Conservation (phyloP, 768 basidiomycete species). For the Boletus rubescentipes region DNA sequence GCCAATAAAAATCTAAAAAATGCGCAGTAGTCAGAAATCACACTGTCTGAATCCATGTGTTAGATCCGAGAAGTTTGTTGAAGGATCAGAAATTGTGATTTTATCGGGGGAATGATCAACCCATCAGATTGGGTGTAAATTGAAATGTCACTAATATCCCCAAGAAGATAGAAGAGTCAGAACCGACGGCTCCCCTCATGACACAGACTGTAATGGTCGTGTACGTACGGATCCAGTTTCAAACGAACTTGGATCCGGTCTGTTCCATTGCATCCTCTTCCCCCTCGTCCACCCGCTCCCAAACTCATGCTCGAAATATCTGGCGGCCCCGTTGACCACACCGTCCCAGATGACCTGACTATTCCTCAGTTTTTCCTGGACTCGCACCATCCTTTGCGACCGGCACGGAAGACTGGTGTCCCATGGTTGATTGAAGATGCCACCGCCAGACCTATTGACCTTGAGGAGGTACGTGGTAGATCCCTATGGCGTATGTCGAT, state of each 20-base stretch:
- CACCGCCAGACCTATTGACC: conserved; percentile 43
- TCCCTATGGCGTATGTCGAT: not conserved
- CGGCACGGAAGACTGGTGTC: conserved; percentile 41
- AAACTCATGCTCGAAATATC: conserved; percentile 23
- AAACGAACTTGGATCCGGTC: not conserved
- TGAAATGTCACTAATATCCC: not conserved
- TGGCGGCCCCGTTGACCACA: conserved; percentile 31
- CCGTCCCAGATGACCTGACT: conserved; percentile 61
- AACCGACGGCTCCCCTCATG: not conserved
- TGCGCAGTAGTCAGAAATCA: too few species aligned
- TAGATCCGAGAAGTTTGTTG: too few species aligned
- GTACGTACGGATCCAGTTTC: not conserved
- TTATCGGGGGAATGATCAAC: too few species aligned
- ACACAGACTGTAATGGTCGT: not conserved
- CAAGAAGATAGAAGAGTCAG: not conserved
- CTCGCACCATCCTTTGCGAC: conserved; percentile 40
- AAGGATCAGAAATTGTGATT: too few species aligned
- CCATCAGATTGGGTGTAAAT: not conserved
- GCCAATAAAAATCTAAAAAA: too few species aligned
- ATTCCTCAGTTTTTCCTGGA: conserved; percentile 68
- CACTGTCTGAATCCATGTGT: too few species aligned
- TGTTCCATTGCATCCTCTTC: not conserved
- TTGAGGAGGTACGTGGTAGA: conserved; percentile 45
- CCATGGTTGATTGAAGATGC: conserved; percentile 64
- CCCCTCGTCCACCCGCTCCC: not conserved